These are phyloP conservation scores for Lactarius akahatsu DNA, from an alignment of 768 basidiomycete species.

Conservation along the genomic window DNA sequence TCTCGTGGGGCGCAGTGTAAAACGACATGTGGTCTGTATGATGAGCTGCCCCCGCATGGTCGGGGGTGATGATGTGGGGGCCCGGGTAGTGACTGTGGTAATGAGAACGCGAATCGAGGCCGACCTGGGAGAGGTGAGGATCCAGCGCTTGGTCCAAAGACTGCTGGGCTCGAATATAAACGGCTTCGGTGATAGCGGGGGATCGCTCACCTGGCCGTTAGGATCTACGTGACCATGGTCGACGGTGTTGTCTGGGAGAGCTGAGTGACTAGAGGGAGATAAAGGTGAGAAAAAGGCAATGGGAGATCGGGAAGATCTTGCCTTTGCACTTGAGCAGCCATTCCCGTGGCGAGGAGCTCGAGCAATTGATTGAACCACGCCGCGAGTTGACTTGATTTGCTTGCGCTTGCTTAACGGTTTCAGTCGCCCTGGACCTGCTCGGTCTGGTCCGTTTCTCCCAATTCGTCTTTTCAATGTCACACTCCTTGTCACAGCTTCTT, in stretches of 20 bases:
- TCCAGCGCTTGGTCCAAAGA: constrained; percentile 30
- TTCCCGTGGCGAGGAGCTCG: constrained; percentile 26
- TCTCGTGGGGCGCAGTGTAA: constrained; percentile 26
- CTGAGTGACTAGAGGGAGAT: constrained; percentile 26
- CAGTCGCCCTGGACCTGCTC: constrained; percentile 24
- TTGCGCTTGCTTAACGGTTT: constrained; percentile 26
- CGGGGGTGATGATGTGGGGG: constrained; percentile 27
- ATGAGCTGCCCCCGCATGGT: constrained; percentile 26
- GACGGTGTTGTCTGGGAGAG: constrained; percentile 29
- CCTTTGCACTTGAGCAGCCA: constrained; percentile 31
- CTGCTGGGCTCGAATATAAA: constrained; percentile 23
- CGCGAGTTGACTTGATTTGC: constrained; percentile 26
- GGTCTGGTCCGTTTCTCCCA: constrained; percentile 26
- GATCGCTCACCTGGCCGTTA: constrained; percentile 29
- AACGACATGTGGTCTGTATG: constrained; percentile 29
- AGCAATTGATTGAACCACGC: constrained; percentile 27
- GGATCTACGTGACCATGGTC: constrained; percentile 30
- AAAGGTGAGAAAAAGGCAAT: constrained; percentile 26
- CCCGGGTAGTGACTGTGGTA: constrained; percentile 28
- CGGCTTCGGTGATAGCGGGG: constrained; percentile 18
- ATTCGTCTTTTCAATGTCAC: constrained; percentile 17
- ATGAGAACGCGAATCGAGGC: constrained; percentile 30
- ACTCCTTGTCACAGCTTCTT: constrained; percentile 32
- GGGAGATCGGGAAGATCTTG: constrained; percentile 30
- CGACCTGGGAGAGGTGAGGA: constrained; percentile 29